Evolutionary conservation across 257 asterid species (phyloP), one percentile per base, ranked within the genome.

Genomic region (Solanum appendiculatum): DNA sequence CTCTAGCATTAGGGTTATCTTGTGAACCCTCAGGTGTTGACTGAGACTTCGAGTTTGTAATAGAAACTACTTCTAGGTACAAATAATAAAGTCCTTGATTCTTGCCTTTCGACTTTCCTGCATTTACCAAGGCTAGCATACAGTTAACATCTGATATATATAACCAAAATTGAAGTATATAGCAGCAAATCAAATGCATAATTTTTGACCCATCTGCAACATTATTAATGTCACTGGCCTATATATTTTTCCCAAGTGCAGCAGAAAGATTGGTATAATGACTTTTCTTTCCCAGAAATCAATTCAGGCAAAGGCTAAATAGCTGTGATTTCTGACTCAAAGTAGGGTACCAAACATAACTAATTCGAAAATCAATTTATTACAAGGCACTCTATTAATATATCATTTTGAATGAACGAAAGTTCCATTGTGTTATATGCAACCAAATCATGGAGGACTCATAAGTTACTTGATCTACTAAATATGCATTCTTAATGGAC

Each of bases 81-180:
- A 95, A 87, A 92, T 94, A 97, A 87, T 93, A 95, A 82, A 97
- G 90, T 31, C 96, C 93, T 92, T 95, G 98, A 90, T 92, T 94
- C 91, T 94, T 97, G 93, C 95, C 88, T 91, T 95, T 95, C 10
- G 98, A 94, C 88, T 92, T 94, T 91, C 99, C 99, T 97, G 94
- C 84, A 90, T n/a, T 74, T n/a, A 75, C 83, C 83, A 75, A 75
- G 80, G 83, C 39, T 39, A 7, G 2, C 36, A 37, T 37, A 75
- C 23, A 75, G 83, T 75, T 75, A 75, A 75, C 58, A 6, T 37
- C 34, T 74, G 34, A 13, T 56, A 75, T 75, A 39, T 11, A 74
- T 37, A 74, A 23, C 82, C 42, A 39, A 74, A 74, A 74, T 16
- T 39, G 83, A 39, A 75, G 83, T 39, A 39, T 27, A 75, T 40